Evolutionary conservation across 805 yeast species (phyloP), one percentile per base, ranked within the genome.

Genomic region (Candida krabiensis): DNA sequence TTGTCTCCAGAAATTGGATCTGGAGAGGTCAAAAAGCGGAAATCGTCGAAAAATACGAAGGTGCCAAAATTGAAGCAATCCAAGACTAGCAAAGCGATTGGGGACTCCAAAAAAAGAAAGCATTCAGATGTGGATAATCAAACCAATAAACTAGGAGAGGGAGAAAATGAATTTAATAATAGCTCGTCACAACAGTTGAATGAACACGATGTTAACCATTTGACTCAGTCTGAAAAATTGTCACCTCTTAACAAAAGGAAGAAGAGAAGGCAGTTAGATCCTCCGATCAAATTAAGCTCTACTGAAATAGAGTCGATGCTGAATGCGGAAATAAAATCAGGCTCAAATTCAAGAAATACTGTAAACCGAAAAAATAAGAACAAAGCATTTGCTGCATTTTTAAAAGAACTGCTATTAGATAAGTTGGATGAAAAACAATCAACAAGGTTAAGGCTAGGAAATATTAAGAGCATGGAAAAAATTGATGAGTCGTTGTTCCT

Each of bases 271-370:
- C 26, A 34, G 6, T 18, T 32, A 11, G 52, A 46, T 13, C 33
- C 42, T 16, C 53, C 63, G 2, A 35, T 58, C 24, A 48, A 47
- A 33, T 35, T 48, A 19, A 48, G 35, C 11, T 23, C 49, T 13
- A 24, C 36, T 6, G 45, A 44, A 23, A 43, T 58, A 27, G 56
- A 55, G 27, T 31, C 41, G 3, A 40, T 50, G 15, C 29, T 57
- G 19, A 56, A 55, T 40, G 38, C 48, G 6, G 59, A 55, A 34
- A 44, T 52, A 16, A 52, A 50, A 37, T 38, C 52, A 9, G 41
- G 55, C 19, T 43, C 55, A 3, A 50, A 45, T 17, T 56, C 63
- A 8, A 55, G 55, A 19, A 47, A 48, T 16, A 42, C 58, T 5
- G 22, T 50, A 5, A 44, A 44, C 28, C 54, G 46, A 27, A 50